These are phyloP conservation scores for Rhinocladiella similis DNA, from an alignment of 2,329 filamentous ascomycete species.

Conservation along the genomic window DNA sequence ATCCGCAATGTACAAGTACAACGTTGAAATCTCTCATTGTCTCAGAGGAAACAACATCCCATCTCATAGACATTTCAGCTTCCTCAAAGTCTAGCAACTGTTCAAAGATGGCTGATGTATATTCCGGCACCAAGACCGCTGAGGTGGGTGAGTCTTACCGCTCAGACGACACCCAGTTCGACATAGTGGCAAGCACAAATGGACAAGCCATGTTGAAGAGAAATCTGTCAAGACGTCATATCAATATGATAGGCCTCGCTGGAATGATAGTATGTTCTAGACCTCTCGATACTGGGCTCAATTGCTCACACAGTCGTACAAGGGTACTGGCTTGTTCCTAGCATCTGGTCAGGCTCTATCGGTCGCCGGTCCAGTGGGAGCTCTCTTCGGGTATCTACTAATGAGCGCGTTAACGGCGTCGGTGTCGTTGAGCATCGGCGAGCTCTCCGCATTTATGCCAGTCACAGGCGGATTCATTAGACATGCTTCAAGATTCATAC, in stretches of 20 bases:
- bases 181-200: too few species aligned
- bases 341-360: slow-evolving; percentile 71
- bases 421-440: slow-evolving; percentile 20
- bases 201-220: too few species aligned
- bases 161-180: too few species aligned
- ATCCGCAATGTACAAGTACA: too few species aligned
- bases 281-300: not conserved
- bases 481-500: slow-evolving; percentile 43
- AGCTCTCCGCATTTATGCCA: slow-evolving; percentile 35
- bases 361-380: slow-evolving; percentile 62
- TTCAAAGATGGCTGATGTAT: too few species aligned
- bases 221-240: not conserved
- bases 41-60: too few species aligned
- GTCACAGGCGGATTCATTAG: slow-evolving; percentile 50
- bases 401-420: slow-evolving; percentile 41
- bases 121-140: too few species aligned
- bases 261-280: not conserved
- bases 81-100: too few species aligned
- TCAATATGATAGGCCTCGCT: not conserved
- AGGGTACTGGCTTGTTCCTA: slow-evolving; percentile 79
- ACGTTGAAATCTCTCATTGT: too few species aligned
- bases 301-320: not conserved
- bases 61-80: too few species aligned
- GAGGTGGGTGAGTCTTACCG: too few species aligned
- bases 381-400: slow-evolving; percentile 36